Base-by-base conservation (phyloP, 179 eudicot genomes). In the Spinacia oleracea region DNA sequence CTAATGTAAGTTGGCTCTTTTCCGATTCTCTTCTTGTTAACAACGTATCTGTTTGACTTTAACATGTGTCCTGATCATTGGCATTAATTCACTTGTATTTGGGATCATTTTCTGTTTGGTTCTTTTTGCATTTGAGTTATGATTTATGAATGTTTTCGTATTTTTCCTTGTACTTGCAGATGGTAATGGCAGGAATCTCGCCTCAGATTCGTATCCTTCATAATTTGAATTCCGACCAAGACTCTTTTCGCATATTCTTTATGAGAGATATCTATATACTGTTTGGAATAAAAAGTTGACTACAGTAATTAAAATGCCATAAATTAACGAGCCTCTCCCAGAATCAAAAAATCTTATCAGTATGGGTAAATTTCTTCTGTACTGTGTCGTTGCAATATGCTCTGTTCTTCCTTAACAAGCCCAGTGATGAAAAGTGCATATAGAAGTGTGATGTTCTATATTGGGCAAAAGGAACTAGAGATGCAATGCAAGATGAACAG, bases 401-500 rank as follows among this genome's bases (percentile, higher is more conserved):
- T 45, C 2, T 70, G 79, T 77, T 29, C 77, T 83, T 89, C 89
- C 92, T 91, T 88, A 74, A 45, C 85, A 68, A 50, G 58, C 50
- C 46, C 81, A 95, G 98, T 93, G 87, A 91, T 93, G 97, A 91
- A 90, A 80, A 89, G 92, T 80, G 92, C 97, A 83, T 95, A 91
- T 77, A 88, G 87, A 85, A 91, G 97, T 68, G 91, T 96, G 76
- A 90, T 90, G 96, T 93, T 96, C 85, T 90, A 82, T 79, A 86
- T 89, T 50, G 95, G 98, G 83, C 99, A 96, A 81, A 93, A 84
- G 82, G 99, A 96, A 82, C 85, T 96, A 68, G 98, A 96, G 85
- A 86, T 91, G 96, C 98, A 96, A 81, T 89, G 82, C 85, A 95
- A 95, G 91, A 90, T 95, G 97, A 96, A 93, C 88, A 90, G 87